phyloP scores from a whole-genome alignment of 202 grass and related monocot genomes.

The Eragrostis tef region DNA sequence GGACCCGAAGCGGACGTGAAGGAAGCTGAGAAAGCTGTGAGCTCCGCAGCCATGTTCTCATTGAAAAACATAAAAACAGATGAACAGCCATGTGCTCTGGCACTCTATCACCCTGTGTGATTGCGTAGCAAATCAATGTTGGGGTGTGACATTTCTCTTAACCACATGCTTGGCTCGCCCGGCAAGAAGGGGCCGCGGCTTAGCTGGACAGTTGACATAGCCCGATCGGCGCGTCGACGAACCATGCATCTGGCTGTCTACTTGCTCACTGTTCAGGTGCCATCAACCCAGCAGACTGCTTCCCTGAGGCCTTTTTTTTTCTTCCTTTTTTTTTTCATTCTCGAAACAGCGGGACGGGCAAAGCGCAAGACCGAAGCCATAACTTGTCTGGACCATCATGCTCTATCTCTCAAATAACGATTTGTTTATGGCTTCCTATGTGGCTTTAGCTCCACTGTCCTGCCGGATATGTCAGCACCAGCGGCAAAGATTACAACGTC shows the following conservation, averaged over 20 bases:
- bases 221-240: not conserved
- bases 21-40: slow-evolving; percentile 82
- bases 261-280: not conserved
- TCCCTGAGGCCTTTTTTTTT: too few species aligned
- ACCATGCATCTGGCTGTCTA: not conserved
- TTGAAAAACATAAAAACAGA: too few species aligned
- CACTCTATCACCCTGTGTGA: too few species aligned
- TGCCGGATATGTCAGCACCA: not conserved
- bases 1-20: slow-evolving; percentile 68
- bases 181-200: not conserved
- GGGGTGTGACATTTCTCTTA: not conserved
- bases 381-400: not conserved
- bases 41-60: not conserved
- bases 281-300: not conserved
- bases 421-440: not conserved
- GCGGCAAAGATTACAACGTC: not conserved
- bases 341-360: too few species aligned
- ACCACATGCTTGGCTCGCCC: not conserved
- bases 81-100: too few species aligned
- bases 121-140: not conserved
- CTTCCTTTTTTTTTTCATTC: too few species aligned
- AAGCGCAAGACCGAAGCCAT: not conserved
- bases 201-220: not conserved
- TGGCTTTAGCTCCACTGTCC: not conserved
- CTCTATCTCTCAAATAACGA: not conserved